These are phyloP conservation scores for Dipteronia dyeriana DNA, from an alignment of 345 rosid species.

Conservation along the genomic window DNA sequence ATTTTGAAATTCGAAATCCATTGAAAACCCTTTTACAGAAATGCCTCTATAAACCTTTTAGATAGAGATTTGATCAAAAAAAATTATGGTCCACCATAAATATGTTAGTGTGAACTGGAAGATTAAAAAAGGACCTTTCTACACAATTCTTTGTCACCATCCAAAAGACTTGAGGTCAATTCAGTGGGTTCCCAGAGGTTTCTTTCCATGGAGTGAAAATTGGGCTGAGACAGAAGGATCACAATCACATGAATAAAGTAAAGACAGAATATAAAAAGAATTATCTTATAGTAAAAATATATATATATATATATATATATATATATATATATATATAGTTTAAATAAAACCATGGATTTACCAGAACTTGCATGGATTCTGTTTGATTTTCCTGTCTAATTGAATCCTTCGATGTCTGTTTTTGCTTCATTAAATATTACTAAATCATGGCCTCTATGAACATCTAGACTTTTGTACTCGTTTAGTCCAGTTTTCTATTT, in stretches of 20 bases:
- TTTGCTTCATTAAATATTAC: not conserved
- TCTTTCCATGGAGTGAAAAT: not conserved
- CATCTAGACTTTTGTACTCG: no score
- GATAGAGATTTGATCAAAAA: no score
- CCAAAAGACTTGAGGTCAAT: conserved; percentile 24
- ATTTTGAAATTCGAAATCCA: no score
- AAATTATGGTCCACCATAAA: no score
- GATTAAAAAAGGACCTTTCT: not conserved
- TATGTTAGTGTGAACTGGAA: not conserved
- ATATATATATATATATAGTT: no score
- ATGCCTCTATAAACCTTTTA: no score
- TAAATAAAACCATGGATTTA: no score
- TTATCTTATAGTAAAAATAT: no score
- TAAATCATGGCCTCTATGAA: not conserved
- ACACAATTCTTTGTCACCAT: not conserved
- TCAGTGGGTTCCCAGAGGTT: conserved; percentile 7
- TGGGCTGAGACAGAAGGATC: not conserved
- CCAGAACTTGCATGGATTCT: not conserved
- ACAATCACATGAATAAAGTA: conserved; percentile 7
- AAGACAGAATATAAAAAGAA: not conserved
- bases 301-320: no score
- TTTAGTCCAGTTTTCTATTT: no score
- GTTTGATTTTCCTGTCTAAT: conserved; percentile 14
- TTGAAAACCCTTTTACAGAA: no score
- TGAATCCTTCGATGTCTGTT: not conserved